Percentiles rank a stretch among this genome's conserved stretches.
These are phyloP conservation scores for Macrocybe gigantea DNA, from an alignment of 768 basidiomycete genomes.

Conservation along the genomic window DNA sequence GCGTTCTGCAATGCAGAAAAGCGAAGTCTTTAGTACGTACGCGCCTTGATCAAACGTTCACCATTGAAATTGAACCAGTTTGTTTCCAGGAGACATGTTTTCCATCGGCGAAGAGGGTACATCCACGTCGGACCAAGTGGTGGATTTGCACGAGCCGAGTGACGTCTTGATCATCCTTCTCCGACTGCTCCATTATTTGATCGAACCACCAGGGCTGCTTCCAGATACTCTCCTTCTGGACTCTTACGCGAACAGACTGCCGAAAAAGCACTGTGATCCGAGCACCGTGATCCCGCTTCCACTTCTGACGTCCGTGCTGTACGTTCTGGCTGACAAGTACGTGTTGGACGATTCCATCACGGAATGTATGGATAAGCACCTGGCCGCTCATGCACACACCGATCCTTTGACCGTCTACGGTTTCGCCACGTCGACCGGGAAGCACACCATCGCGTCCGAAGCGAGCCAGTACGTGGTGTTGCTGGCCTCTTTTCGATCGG, in stretches of 20 bases:
- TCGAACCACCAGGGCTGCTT: constrained; percentile 34
- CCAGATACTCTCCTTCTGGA: constrained; percentile 6
- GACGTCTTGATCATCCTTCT: constrained; percentile 44
- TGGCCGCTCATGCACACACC: constrained; percentile 43
- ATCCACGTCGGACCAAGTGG: constrained; percentile 22
- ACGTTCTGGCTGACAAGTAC: constrained; percentile 64
- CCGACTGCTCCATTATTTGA: constrained; percentile 50
- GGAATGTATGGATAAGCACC: constrained; percentile 40
- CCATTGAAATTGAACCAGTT: constrained; percentile 5
- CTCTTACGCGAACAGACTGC: constrained; percentile 15
- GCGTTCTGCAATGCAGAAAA: constrained; percentile 42
- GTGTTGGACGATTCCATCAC: constrained; percentile 40
- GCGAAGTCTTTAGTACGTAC: constrained; percentile 59
- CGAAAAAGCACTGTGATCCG: constrained; percentile 29
- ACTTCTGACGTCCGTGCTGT: constrained; percentile 46
- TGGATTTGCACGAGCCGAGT: constrained; percentile 53
- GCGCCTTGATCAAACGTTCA: constrained; percentile 1
- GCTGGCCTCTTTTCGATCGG: constrained; percentile 44
- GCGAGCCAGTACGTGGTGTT: constrained; percentile 59
- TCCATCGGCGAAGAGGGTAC: constrained; percentile 38
- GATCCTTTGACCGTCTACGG: constrained; percentile 59
- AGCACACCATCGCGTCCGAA: constrained; percentile 44
- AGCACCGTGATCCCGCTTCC: constrained; percentile 59
- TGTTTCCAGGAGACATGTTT: constrained; percentile 61
- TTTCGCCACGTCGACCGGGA: constrained; percentile 37